Conservation (phyloP, 2,329 filamentous ascomycete species). For the Penicillium sp. region DNA sequence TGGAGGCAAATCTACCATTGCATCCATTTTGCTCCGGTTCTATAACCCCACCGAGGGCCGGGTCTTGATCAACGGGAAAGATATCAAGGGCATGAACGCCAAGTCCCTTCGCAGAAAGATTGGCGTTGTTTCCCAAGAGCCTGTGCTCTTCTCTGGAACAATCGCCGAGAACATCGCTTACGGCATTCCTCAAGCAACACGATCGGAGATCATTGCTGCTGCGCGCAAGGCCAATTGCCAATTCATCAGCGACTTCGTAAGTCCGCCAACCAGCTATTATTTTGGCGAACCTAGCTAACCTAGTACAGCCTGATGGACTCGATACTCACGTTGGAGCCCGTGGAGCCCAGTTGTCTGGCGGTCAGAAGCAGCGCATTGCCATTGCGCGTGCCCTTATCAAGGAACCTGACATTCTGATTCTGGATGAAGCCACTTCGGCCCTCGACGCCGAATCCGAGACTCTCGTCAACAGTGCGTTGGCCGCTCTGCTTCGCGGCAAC, state of each 20-base stretch:
- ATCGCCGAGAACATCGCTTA: conserved; percentile 87
- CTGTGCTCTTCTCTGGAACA: conserved; percentile 79
- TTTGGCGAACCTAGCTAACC: conserved; percentile 10
- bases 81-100: conserved; percentile 82
- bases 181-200: conserved; percentile 73
- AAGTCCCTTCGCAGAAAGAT: conserved; percentile 91
- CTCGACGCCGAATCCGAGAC: conserved; percentile 97
- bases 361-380: conserved; percentile 96
- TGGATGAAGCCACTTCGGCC: conserved; percentile 94
- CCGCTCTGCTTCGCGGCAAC: conserved; percentile 73
- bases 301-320: conserved; percentile 71
- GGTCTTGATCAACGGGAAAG: conserved; percentile 79
- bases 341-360: conserved; percentile 89
- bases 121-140: conserved; percentile 92
- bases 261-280: conserved; percentile 25
- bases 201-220: conserved; percentile 78
- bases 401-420: conserved; percentile 91
- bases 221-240: conserved; percentile 91
- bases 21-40: conserved; percentile 85
- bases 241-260: conserved; percentile 88
- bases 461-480: conserved; percentile 86
- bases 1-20: conserved; percentile 94
- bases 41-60: conserved; percentile 76
- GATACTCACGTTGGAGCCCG: conserved; percentile 91
- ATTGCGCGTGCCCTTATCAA: conserved; percentile 94